Percentiles rank a stretch among this genome's conserved stretches.
These are phyloP conservation scores for Elsinoe arachidis DNA, from an alignment of 2,329 filamentous ascomycete genomes.

Conservation along the genomic window DNA sequence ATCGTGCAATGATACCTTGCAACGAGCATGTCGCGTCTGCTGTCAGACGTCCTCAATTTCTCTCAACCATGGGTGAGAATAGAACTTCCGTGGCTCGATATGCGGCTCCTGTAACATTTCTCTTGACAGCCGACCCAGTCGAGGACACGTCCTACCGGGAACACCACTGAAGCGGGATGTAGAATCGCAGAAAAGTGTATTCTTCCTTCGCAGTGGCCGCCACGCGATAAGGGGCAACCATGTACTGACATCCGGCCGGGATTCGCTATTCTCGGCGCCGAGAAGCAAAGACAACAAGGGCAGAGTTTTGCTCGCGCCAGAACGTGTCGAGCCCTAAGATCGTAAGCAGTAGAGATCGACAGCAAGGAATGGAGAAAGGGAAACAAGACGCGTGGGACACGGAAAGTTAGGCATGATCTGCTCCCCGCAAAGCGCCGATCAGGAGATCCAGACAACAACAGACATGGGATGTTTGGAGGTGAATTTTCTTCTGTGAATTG, in stretches of 20 bases:
- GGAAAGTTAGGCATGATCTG: slow-evolving; percentile 1
- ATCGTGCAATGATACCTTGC: too few species aligned
- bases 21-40: not conserved
- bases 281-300: not conserved
- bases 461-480: not conserved
- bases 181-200: not conserved
- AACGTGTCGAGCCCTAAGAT: not conserved
- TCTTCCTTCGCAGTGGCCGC: not conserved
- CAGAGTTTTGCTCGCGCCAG: not conserved
- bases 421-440: slow-evolving; percentile 5
- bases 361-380: not conserved
- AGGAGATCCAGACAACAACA: slow-evolving; percentile 2
- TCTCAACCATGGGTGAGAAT: not conserved
- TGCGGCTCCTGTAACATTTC: not conserved
- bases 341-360: not conserved
- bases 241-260: not conserved
- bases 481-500: not conserved
- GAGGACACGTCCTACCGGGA: too few species aligned
- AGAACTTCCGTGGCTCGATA: not conserved
- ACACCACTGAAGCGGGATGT: not conserved
- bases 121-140: not conserved
- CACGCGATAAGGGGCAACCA: not conserved
- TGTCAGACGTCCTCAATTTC: not conserved
- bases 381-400: slow-evolving; percentile 3
- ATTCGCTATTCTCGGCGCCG: not conserved